Evolutionary conservation across 192 early-diverging fungal species (phyloP), one percentile per base, ranked within the genome.

Genomic region (Mortierella antarctica): DNA sequence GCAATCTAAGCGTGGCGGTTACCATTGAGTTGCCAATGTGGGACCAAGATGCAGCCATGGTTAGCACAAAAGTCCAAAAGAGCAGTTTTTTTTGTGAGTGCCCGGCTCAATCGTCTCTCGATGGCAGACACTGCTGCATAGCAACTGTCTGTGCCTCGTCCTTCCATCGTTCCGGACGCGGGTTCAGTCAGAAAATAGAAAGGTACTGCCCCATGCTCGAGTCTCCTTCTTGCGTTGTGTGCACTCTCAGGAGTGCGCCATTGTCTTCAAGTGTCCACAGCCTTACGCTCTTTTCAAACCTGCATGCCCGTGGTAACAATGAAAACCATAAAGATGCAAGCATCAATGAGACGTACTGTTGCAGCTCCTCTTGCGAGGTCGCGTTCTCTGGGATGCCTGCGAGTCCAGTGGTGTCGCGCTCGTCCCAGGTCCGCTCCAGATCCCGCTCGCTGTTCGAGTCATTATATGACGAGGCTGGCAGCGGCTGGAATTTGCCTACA

Each of bases 401-500:
- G 14, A 72, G 65, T 11, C 77, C 77, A 0, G 77, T 72, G 23
- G 77, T 72, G 49, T 80, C 77, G 39, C 77, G 77, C 23, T 80
- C 77, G 55, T 80, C 77, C 77, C 77, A 80, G 47, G 14, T 54
- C 64, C 42, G 61, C 42, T 80, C 77, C 41, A 80, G 65, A 68
- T 80, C 77, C 41, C 70, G 68, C 48, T 80, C 77, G 23, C 55
- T 72, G 20, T 80, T 70, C 55, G 74, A 57, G 64, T 72, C 77
- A 55, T 56, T 48, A 64, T 76, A 69, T 0, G 77, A 72, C 12
- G 77, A 67, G 39, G 68, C 77, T n/a, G 77, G 77, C 40, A 80
- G 60, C 5, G 77, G 77, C 65, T 80, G 77, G 60, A 80, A 80
- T 61, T 80, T 80, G 65, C 77, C 77, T 6, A 80, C 77, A 58